Evolutionary conservation across 176 grass and related monocot species (phyloP).

Genomic region (Oryza longistaminata): DNA sequence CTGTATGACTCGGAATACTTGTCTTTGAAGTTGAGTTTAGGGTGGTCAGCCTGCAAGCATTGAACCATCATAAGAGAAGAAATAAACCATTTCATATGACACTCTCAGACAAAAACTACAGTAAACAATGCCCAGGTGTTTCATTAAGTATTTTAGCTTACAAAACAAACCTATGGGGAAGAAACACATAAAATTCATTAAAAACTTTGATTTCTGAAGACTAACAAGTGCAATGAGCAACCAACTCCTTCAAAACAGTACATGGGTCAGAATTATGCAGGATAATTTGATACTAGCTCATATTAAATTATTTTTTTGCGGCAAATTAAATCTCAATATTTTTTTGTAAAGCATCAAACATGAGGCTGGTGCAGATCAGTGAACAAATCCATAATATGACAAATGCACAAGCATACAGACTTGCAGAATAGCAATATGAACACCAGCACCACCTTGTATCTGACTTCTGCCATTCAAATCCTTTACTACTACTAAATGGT

Average conservation of each 20-base stretch:
- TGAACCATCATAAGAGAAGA: constrained; percentile 15
- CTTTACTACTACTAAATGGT: not conserved
- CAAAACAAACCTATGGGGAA: not conserved
- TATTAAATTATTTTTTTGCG: no score
- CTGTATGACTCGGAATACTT: constrained; percentile 86
- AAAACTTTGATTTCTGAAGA: not conserved
- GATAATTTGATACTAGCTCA: not conserved
- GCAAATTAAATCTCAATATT: not conserved
- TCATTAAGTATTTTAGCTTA: not conserved
- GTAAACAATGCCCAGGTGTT: not conserved
- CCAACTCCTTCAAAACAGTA: not conserved
- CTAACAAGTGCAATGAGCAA: not conserved
- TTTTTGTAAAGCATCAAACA: not conserved
- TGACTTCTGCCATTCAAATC: constrained; percentile 30
- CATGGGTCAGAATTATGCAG: not conserved
- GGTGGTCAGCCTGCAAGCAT: constrained; percentile 60
- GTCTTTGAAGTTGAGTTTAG: constrained; percentile 75
- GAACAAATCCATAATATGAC: not conserved
- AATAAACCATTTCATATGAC: not conserved
- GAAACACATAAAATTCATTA: not conserved
- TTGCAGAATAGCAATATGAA: not conserved
- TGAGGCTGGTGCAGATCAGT: not conserved
- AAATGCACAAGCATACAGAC: not conserved
- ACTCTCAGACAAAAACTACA: not conserved
- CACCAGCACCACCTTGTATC: not conserved